phyloP scores from a whole-genome alignment of 1,284 basidiomycete genomes.

The Ustilago sp. region DNA sequence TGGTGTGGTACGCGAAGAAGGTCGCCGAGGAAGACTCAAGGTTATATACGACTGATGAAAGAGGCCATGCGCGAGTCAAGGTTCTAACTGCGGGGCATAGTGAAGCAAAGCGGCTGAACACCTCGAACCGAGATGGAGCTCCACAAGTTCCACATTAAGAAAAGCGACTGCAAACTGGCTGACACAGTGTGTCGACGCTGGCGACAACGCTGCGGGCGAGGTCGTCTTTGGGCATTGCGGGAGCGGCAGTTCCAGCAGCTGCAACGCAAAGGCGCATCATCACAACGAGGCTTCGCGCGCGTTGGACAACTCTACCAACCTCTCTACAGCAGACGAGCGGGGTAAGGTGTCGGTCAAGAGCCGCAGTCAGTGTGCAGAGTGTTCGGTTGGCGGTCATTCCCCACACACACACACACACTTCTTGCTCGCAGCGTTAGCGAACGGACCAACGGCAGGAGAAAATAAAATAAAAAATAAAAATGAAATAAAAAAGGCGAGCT shows the following conservation, averaged over 20 bases:
- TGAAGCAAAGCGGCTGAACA: conserved; percentile 1
- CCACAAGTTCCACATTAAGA: neutral
- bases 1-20: neutral
- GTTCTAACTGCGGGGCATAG: conserved; percentile 27
- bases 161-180: too few relatives aligned
- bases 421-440: neutral
- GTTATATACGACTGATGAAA: conserved; percentile 14
- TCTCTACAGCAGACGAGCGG: neutral
- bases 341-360: conserved; percentile 34
- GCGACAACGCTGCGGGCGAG: neutral
- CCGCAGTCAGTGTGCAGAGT: conserved; percentile 12
- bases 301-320: neutral
- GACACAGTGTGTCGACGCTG: neutral
- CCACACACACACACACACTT: neutral
- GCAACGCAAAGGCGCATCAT: neutral
- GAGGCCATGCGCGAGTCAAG: neutral
- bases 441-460: conserved; percentile 14
- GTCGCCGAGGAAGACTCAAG: neutral
- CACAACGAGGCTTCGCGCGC: neutral
- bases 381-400: neutral
- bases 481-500: neutral
- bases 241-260: conserved; percentile 19
- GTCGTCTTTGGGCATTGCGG: conserved; percentile 14
- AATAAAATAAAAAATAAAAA: neutral
- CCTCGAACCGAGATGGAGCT: conserved; percentile 4